A percentile compares a stretch with the other conserved stretches of the same genome.
phyloP scores from a whole-genome alignment of 495 filamentous ascomycete species.

The Xylaria flabelliformis region DNA sequence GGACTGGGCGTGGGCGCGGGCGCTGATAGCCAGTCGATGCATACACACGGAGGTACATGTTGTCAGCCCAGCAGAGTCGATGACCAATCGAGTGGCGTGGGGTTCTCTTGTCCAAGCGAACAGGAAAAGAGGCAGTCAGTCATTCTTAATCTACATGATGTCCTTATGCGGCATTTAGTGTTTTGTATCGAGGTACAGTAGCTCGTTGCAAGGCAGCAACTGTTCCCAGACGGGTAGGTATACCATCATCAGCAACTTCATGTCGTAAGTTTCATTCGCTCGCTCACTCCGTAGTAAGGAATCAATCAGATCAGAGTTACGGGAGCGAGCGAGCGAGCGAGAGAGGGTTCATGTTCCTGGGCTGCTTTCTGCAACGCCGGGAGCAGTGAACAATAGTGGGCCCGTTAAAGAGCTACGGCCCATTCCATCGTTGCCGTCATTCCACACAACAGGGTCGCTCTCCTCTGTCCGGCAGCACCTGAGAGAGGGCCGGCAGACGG shows the following conservation, averaged over 20 bases:
- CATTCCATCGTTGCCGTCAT: background rate
- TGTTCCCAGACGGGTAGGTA: background rate
- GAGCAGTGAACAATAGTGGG: constrained; percentile 5
- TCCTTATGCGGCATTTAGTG: constrained; percentile 26
- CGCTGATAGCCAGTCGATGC: constrained; percentile 20
- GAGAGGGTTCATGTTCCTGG: too few relatives aligned
- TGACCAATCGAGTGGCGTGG: constrained; percentile 19
- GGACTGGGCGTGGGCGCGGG: background rate
- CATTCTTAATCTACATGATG: background rate
- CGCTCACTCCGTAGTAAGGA: background rate
- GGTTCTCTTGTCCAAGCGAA: constrained; percentile 9
- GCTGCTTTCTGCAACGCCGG: background rate
- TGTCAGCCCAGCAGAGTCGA: constrained; percentile 13
- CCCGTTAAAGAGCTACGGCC: background rate
- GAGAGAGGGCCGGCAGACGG: background rate
- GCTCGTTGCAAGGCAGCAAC: background rate
- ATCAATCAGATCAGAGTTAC: background rate
- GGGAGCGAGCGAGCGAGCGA: background rate
- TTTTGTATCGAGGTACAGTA: constrained; percentile 14
- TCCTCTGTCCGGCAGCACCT: constrained; percentile 20
- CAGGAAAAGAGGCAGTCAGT: constrained; percentile 2
- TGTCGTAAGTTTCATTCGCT: background rate
- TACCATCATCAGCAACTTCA: background rate
- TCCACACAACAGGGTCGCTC: background rate
- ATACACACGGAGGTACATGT: constrained; percentile 18